Percentiles rank a stretch among this genome's conserved stretches.
Conservation (phyloP, 805 yeast genomes). For the Myxozyma melibiosi region DNA sequence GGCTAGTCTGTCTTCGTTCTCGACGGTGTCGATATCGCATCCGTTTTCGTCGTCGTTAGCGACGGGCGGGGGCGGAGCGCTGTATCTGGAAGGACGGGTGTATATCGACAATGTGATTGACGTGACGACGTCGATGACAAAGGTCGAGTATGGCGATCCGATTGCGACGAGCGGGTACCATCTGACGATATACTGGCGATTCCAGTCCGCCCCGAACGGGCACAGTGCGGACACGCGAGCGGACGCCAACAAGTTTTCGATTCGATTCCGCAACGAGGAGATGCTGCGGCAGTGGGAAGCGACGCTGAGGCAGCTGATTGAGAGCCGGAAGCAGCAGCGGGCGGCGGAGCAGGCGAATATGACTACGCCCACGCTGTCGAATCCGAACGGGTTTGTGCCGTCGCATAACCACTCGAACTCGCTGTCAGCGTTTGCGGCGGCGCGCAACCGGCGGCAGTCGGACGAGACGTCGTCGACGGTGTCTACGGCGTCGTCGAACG, state of each 20-base stretch:
- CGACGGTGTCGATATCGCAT: neutral
- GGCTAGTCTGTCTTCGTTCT: conserved; percentile 22
- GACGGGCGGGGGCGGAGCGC: conserved; percentile 25
- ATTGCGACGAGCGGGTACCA: conserved; percentile 18
- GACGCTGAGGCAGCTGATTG: conserved; percentile 40
- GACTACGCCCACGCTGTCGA: conserved; percentile 9
- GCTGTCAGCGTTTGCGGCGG: neutral
- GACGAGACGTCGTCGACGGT: conserved; percentile 10
- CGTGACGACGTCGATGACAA: conserved; percentile 40
- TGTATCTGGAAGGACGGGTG: conserved; percentile 78
- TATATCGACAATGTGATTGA: conserved; percentile 67
- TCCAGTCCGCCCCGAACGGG: conserved; percentile 53
- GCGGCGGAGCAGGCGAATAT: neutral
- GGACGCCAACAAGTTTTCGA: conserved; percentile 82
- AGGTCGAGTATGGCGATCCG: conserved; percentile 35
- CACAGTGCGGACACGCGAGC: conserved; percentile 43
- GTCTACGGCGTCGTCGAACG: conserved; percentile 1
- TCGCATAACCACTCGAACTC: conserved; percentile 10
- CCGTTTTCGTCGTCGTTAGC: neutral
- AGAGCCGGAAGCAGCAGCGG: conserved; percentile 8
- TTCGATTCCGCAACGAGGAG: conserved; percentile 84
- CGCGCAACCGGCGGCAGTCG: conserved; percentile 6
- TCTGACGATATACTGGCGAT: conserved; percentile 30
- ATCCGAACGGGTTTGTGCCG: conserved; percentile 11
- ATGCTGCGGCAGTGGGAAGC: conserved; percentile 75